Percentiles rank a stretch among this genome's conserved stretches.
Conservation (phyloP, 192 early-diverging fungal genomes). For the Backusella circina region DNA sequence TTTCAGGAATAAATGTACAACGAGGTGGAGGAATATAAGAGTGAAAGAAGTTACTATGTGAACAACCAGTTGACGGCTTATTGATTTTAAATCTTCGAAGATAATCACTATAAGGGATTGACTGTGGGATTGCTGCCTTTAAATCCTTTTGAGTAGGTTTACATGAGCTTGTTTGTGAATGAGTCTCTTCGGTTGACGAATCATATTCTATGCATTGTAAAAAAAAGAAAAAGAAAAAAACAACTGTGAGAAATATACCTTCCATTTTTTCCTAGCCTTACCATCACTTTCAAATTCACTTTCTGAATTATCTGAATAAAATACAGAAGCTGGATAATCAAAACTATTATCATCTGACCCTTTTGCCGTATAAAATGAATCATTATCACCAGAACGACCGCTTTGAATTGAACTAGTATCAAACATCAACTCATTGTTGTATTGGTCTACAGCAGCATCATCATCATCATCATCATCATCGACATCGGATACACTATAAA, state of each 20-base stretch:
- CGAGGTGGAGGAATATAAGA: slow-evolving; percentile 50
- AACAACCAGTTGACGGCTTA: not conserved
- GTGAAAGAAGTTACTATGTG: slow-evolving; percentile 24
- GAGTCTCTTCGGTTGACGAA: not conserved
- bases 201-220: not conserved
- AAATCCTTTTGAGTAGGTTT: not conserved
- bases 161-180: not conserved
- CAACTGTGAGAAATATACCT: not conserved
- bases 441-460: not conserved
- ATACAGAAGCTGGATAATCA: not conserved
- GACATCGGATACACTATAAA: not conserved
- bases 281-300: slow-evolving; percentile 16
- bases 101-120: slow-evolving; percentile 18
- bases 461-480: not conserved
- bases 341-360: slow-evolving; percentile 15
- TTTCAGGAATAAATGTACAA: slow-evolving; percentile 35
- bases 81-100: slow-evolving; percentile 6
- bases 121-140: slow-evolving; percentile 13
- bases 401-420: slow-evolving; percentile 2
- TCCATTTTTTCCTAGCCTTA: not conserved
- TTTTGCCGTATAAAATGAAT: slow-evolving; percentile 22
- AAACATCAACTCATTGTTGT: not conserved
- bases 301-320: slow-evolving; percentile 15
- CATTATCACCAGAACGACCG: slow-evolving; percentile 4
- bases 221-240: not conserved